Percentiles rank a stretch among this genome's conserved stretches.
These are phyloP conservation scores for Thinopyrum elongatum DNA, from an alignment of 176 grass and related monocot genomes.

Conservation along the genomic window DNA sequence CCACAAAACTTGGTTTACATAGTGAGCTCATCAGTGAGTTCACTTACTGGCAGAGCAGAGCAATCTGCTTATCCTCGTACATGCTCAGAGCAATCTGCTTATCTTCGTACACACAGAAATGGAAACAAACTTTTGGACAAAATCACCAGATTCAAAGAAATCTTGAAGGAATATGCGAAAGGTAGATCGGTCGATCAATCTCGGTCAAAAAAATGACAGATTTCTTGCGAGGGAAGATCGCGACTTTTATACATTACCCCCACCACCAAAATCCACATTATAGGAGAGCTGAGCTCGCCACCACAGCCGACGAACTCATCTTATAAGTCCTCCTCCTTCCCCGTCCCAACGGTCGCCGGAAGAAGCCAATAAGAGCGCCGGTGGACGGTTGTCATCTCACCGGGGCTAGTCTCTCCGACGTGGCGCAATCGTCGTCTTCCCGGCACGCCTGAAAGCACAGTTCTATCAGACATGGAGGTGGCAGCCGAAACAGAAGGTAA, in stretches of 20 bases:
- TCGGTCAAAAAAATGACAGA: slow-evolving; percentile 26
- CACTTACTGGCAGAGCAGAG: background rate
- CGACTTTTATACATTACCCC: slow-evolving; percentile 43
- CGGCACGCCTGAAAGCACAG: slow-evolving; percentile 42
- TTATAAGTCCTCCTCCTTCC: background rate
- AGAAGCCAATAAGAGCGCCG: background rate
- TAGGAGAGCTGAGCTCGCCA: background rate
- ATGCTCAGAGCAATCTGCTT: background rate
- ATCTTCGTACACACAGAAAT: background rate
- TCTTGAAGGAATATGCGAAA: slow-evolving; percentile 25
- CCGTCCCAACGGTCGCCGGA: background rate
- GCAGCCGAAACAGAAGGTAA: background rate
- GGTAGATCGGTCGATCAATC: background rate
- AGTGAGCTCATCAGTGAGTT: background rate
- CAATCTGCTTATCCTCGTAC: background rate
- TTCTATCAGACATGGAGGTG: background rate
- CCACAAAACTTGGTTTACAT: background rate
- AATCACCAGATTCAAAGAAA: slow-evolving; percentile 19
- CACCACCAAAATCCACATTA: slow-evolving; percentile 36
- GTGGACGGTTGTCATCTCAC: background rate
- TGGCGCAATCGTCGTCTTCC: slow-evolving; percentile 24
- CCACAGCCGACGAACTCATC: slow-evolving; percentile 1
- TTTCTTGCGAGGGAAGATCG: slow-evolving; percentile 14
- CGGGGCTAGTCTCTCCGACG: slow-evolving; percentile 33
- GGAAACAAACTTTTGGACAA: background rate